These are phyloP conservation scores for Globisporangium spinosum DNA, from an alignment of 352 stramenopile genomes.

Conservation along the genomic window DNA sequence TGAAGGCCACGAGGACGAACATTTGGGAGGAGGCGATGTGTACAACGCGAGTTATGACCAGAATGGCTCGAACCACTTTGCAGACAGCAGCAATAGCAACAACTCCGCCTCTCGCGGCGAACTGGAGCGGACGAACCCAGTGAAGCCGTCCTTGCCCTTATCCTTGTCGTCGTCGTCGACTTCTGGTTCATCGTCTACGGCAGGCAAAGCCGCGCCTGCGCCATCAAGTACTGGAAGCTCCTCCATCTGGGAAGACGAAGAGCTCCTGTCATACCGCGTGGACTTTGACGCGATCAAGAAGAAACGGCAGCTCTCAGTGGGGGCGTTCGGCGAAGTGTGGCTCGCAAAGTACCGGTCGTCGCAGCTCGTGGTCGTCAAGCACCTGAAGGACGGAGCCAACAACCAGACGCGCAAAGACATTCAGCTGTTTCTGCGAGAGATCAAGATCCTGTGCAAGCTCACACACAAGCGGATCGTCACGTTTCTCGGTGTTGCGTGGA, in stretches of 20 bases:
- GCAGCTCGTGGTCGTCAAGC: slow-evolving; percentile 13
- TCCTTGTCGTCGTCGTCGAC: not conserved
- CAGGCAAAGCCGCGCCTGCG: not conserved
- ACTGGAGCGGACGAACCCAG: not conserved
- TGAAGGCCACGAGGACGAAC: not conserved
- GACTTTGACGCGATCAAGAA: slow-evolving; percentile 14
- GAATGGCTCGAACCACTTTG: not conserved
- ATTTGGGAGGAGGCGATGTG: not conserved
- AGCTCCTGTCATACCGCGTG: slow-evolving; percentile 13
- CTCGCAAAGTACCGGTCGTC: slow-evolving; percentile 17
- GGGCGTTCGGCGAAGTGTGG: slow-evolving; percentile 28
- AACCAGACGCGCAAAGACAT: slow-evolving; percentile 4
- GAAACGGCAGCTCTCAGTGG: slow-evolving; percentile 11
- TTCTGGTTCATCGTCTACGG: not conserved
- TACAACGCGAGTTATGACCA: not conserved
- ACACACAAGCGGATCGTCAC: slow-evolving; percentile 19
- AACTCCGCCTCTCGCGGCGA: not conserved
- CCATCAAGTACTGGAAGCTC: not conserved
- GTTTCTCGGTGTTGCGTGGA: slow-evolving; percentile 24
- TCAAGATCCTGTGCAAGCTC: slow-evolving; percentile 12
- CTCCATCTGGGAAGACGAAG: slow-evolving; percentile 14
- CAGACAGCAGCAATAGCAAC: not conserved
- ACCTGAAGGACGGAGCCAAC: slow-evolving; percentile 5
- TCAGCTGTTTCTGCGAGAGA: slow-evolving; percentile 14
- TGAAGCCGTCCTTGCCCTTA: not conserved